Conservation (phyloP, 352 stramenopile species). For the Pythium diclinum region DNA sequence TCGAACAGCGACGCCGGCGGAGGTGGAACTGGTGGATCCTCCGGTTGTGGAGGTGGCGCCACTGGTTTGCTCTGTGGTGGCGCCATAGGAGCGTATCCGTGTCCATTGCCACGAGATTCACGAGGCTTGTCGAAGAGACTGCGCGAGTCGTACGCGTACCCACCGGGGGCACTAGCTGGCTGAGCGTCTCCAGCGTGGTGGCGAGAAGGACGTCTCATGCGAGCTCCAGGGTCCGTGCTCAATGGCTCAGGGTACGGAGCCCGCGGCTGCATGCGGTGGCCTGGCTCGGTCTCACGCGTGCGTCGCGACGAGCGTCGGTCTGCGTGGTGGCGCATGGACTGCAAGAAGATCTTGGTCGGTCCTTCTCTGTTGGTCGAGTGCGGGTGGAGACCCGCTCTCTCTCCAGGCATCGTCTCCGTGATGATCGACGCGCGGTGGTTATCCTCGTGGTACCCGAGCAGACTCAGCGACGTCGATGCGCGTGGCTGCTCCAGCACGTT, state of each 20-base stretch:
- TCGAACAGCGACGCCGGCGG: slow-evolving; percentile 64
- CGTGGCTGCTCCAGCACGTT: slow-evolving; percentile 48
- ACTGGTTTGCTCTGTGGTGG: background rate
- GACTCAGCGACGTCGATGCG: slow-evolving; percentile 54
- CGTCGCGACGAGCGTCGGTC: slow-evolving; percentile 11
- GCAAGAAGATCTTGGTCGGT: slow-evolving; percentile 63
- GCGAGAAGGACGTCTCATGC: background rate
- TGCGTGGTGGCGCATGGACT: slow-evolving; percentile 49
- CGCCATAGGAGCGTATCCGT: slow-evolving; percentile 1
- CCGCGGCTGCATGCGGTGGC: slow-evolving; percentile 3
- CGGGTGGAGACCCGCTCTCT: background rate
- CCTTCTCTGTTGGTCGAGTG: slow-evolving; percentile 22
- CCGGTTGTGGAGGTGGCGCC: background rate
- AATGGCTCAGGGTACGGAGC: background rate
- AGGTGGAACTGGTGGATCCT: slow-evolving; percentile 4
- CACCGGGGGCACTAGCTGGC: background rate
- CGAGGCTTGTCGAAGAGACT: slow-evolving; percentile 10
- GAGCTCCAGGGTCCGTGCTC: slow-evolving; percentile 3
- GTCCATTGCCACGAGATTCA: slow-evolving; percentile 1
- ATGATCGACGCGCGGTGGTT: slow-evolving; percentile 56
- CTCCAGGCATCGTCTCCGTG: slow-evolving; percentile 33
- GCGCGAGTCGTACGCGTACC: slow-evolving; percentile 5
- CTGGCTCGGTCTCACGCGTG: background rate
- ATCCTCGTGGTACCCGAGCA: slow-evolving; percentile 70
- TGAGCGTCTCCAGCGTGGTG: background rate